Conservation (phyloP, 208 protist species). For the Crithidia sp. region DNA sequence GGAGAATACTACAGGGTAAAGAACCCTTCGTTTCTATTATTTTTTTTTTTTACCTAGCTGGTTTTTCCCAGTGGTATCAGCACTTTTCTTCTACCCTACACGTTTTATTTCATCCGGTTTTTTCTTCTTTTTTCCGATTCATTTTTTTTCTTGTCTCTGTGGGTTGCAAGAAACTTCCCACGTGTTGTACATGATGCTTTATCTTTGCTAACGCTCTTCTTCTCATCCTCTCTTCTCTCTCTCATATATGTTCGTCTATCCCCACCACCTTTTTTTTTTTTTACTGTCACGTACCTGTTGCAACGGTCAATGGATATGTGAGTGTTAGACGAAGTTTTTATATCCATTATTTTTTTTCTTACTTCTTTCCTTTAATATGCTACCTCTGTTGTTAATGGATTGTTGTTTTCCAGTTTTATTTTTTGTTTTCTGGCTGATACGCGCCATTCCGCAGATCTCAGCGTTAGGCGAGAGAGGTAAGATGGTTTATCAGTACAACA, state of each 20-base stretch:
- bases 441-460: no score
- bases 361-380: conserved; percentile 7
- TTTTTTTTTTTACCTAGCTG: neutral
- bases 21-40: neutral
- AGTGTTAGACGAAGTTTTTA: neutral
- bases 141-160: conserved; percentile 3
- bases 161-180: neutral
- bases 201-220: neutral
- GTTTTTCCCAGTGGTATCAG: neutral
- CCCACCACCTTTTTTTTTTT: neutral
- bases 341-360: conserved; percentile 7
- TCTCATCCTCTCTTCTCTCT: conserved; percentile 13
- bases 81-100: neutral
- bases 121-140: neutral
- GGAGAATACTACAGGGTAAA: no score
- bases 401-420: no score
- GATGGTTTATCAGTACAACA: no score
- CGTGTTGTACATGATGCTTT: neutral
- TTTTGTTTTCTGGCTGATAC: no score
- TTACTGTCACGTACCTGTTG: neutral
- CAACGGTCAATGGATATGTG: neutral
- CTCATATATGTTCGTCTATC: neutral
- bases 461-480: no score
- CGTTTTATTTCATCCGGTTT: conserved; percentile 9
- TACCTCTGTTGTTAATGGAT: no score